Evolutionary conservation across 306 rosid genomes (phyloP), one percentile per base, ranked within the genome.

Genomic region (Trifolium repens): DNA sequence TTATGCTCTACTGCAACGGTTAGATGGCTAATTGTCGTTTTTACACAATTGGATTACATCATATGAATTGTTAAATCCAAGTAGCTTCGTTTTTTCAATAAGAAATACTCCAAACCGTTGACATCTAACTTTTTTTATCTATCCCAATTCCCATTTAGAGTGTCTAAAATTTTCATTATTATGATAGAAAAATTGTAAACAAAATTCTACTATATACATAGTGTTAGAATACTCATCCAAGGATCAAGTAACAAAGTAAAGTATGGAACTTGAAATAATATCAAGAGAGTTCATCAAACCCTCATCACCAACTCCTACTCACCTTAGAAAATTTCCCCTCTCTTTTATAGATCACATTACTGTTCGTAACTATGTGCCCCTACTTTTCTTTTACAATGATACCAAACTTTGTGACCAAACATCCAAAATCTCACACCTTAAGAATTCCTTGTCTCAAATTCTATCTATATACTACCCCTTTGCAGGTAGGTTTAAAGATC

Each of bases 281-380:
- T 42, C 72, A 0, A 85, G 84, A 82, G 93, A 88, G 82, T 68
- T 50, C 78, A 84, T 91, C 46, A 88, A 75, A 67, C 96, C 97
- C 6, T 80, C 78, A 4, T 22, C 78, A 68, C 75, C 84, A 27
- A 89, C 91, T 47, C 85, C 89, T 26, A 50, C 79, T 26, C 78
- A 82, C 14, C 79, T 75, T 9, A 74, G 5, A 66, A 46, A 35
- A 55, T 49, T 65, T 34, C 69, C 63, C 1, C 81, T 89, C 10
- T 85, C 84, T 12, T 77, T 83, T 40, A 24, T 87, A 16, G 94
- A 86, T 44, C 76, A 76, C 30, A 4, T 81, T 13, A 10, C 69
- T 67, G 46, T 65, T 16, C 55, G 34, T 1, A 6, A 52, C 3
- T 86, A 78, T 59, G 37, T 83, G 1, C 91, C 88, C 3, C 0